Conservation (phyloP, 371 early-diverging fungal genomes). For the Rhizopus microsporus region DNA sequence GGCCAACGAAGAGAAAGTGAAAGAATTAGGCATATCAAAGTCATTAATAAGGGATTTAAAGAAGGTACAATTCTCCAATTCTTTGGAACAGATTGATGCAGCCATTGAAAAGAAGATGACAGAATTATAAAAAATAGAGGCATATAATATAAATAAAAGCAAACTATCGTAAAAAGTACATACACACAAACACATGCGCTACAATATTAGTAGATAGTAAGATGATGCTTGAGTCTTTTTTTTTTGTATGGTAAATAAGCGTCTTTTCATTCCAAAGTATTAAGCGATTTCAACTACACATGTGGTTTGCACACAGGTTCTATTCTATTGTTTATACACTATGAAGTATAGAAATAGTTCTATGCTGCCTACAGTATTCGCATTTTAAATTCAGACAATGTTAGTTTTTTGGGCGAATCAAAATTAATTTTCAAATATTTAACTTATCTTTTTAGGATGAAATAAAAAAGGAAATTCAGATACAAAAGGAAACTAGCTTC, state of each 20-base stretch:
- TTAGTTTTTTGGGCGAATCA: too few relatives aligned
- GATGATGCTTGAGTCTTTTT: background rate
- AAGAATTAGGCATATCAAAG: conserved; percentile 31
- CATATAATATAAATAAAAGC: background rate
- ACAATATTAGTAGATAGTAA: background rate
- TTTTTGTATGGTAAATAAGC: background rate
- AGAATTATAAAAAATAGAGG: conserved; percentile 13
- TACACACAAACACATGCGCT: background rate
- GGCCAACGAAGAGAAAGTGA: conserved; percentile 19
- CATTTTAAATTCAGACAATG: too few relatives aligned
- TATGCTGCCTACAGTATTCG: too few relatives aligned
- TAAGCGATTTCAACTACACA: too few relatives aligned
- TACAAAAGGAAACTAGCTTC: too few relatives aligned
- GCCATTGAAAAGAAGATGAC: conserved; percentile 35
- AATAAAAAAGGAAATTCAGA: too few relatives aligned
- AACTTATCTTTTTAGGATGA: too few relatives aligned
- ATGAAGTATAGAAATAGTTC: too few relatives aligned
- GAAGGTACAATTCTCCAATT: conserved; percentile 44
- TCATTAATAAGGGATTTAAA: conserved; percentile 43
- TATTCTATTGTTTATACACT: too few relatives aligned
- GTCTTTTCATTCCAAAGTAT: too few relatives aligned
- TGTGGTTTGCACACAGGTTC: too few relatives aligned
- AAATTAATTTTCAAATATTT: too few relatives aligned
- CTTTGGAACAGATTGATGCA: conserved; percentile 28
- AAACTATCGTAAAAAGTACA: background rate